Evolutionary conservation across 179 eudicot species (phyloP), one percentile per base, ranked within the genome.

Genomic region (Spergularia azorica): DNA sequence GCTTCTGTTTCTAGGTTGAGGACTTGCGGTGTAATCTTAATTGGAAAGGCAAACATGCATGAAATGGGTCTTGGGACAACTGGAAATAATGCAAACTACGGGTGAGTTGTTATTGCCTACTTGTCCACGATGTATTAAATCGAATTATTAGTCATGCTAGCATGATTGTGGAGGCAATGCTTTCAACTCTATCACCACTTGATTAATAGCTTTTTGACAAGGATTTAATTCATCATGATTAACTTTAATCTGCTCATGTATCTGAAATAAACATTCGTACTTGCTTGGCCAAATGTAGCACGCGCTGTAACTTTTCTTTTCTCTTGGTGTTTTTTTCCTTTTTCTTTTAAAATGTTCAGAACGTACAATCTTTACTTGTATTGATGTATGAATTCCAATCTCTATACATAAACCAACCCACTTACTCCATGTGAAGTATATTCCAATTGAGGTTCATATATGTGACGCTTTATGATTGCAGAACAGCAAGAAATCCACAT

Each of bases 41-140:
- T 93, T 75, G 99, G 99, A 73, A 95, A 95, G 86, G 99, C 97
- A 78, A 95, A 95, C 83, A 95, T 95, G 99, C 97, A 95, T 84
- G 99, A 95, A 83, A 75, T 95, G 69, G 99, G 99, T 67, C 79
- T 93, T 62, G 99, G 97, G 51, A 89, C 93, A 16, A 93, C 97
- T 18, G 99, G 99, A 78, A 90, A 90, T 80, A 95, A 95, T 80
- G 76, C 99, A 67, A 93, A 95, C 78, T 81, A 93, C 79, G 99
- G 99, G 97, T 93, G 81, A 70, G 90, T 79, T 71, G 48, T n/a
- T 48, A 14, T 68, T 52, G 32, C 2, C 32, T 26, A 26, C 32
- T 36, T 4, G 20, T 5, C 50, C 54, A 14, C 10, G 14, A 9
- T 14, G 18, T 14, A 32, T 65, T 6, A 50, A 54, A 55, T 58